Base-by-base conservation (phyloP, 106 monocot genomes). In the Triglochin maritima region DNA sequence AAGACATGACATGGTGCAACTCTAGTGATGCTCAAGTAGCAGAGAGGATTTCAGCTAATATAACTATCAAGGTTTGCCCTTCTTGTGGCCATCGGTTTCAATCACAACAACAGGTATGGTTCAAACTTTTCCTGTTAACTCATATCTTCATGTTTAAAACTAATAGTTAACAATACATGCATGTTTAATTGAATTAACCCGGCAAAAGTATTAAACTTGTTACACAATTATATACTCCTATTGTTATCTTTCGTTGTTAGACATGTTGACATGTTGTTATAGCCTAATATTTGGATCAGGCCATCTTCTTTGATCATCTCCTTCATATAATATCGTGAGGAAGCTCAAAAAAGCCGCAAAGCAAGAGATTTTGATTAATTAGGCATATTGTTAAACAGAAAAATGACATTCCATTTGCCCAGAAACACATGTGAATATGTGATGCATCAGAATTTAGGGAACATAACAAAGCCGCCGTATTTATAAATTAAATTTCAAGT, bases 1-100 rank as follows among this genome's bases (percentile, higher is more conserved):
- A 62, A 63, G 72, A 72, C 48, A 85, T 85, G 85, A 74, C 80
- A 71, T 85, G 85, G 85, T 78, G 82, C 82, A 74, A 64, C 45
- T 76, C 48, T 58, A 57, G 60, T 58, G 72, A 57, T 16, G 75
- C 64, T 17, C 69, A 62, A 49, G 49, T 50, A 49, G 59, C 63
- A 15, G 76, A 68, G 7, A 76, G 56, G 57, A 71, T 56, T 59
- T 71, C 71, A 7, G 48, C 53, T 8, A 64, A 64, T 10, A 63
- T 50, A 58, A 67, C 58, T 49, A 58, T 77, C 66, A 82, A 74
- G 74, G 49, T 65, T 4, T 89, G 89, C 69, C 83, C 89, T 4
- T 78, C 83, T 5, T 89, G 89, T 17, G 86, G 81, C 46, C 81
- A 86, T 58, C 83, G 50, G 2, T 48, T 83, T 55, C 75, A 81